Evolutionary conservation across 228 moss, liverwort and hornwort species (phyloP), one percentile per base, ranked within the genome.

Genomic region (Sphagnum fallax): DNA sequence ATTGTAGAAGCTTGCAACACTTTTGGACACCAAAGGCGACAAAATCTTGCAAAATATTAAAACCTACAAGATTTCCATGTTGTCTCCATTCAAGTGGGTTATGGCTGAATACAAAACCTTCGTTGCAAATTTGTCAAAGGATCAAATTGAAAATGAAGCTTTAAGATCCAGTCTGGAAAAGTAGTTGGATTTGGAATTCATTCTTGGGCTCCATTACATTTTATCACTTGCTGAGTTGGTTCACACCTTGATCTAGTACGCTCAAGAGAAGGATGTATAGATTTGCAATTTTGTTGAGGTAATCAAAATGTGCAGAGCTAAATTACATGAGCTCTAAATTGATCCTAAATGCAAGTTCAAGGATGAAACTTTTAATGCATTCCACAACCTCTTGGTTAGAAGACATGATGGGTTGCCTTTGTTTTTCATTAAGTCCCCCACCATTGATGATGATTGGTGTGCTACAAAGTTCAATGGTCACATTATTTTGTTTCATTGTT

Each of bases 41-140:
- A 63, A 47, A 16, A 63, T 63, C 63, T 16, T 63, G 14, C 16
- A 10, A 16, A 63, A 63, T 63, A 47, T 63, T 16, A 63, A 63
- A 47, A 63, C 5, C 1, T 8, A 0, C 0, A 47, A 47, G 63
- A 63, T 63, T 47, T 63, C 32, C 4, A 63, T 63, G 63, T 18
- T 63, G 48, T n/a, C 5, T 16, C 32, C 63, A 12, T 5, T 5
- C 14, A 63, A 6, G 0, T 4, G 0, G 12, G 32, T 16, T 4
- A 4, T 47, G 32, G 63, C 7, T n/a, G 63, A 47, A 8, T 63
- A 47, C 32, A 63, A 47, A 4, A 47, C 5, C 0, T 10, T 63
- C 48, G 8, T 63, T 8, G 16, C 1, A 6, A 63, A 63, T 5
- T 47, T 63, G 63, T n/a, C 5, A 10, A 16, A 14, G 9, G 63